Evolutionary conservation across 768 basidiomycete genomes (phyloP), one percentile per base, ranked within the genome.

Genomic region (Boletus fagicola): DNA sequence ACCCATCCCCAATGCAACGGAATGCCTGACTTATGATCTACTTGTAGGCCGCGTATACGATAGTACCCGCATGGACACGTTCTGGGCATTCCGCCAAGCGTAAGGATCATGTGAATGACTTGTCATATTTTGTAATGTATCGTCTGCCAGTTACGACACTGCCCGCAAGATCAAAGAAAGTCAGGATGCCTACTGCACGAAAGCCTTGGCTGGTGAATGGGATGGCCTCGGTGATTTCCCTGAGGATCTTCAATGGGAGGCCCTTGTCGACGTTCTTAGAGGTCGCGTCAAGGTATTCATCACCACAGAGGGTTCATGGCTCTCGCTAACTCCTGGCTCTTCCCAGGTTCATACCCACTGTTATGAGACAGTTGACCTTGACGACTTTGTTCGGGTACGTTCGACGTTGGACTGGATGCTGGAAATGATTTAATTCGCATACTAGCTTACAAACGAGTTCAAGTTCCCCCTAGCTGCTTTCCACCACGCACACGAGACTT

Each of bases 401-500:
- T 44, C 22, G 24, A 49, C 8, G n/a, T 31, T 31, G 12, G 15
- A 20, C 44, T 52, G 40, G 36, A 49, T 36, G 6, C n/a, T 38
- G 13, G n/a, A 55, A 26, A 51, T 48, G 33, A 58, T n/a, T 49
- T 36, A 54, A 58, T 48, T 50, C 36, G 8, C 39, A 30, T 45
- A 9, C 30, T n/a, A 94, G 84, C 78, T 97, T 49, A 85, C 91
- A 36, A 91, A 96, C 68, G 94, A 97, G 72, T 98, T 95, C 77
- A 75, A 92, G 63, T 94, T 93, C 67, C 80, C 84, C 2, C 78
- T 94, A 30, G 83, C 88, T 7, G 87, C 90, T 7, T 85, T 94
- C 67, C 92, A 94, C 65, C 88, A 92, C 66, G 94, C 93, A 9
- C 86, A 92, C 53, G 93, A 96, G 69, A 84, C 92, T 1, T 97